A percentile compares a stretch with the other conserved stretches of the same genome.
Evolutionary conservation across 768 basidiomycete genomes (phyloP).

Genomic region (Leccinum boreale): DNA sequence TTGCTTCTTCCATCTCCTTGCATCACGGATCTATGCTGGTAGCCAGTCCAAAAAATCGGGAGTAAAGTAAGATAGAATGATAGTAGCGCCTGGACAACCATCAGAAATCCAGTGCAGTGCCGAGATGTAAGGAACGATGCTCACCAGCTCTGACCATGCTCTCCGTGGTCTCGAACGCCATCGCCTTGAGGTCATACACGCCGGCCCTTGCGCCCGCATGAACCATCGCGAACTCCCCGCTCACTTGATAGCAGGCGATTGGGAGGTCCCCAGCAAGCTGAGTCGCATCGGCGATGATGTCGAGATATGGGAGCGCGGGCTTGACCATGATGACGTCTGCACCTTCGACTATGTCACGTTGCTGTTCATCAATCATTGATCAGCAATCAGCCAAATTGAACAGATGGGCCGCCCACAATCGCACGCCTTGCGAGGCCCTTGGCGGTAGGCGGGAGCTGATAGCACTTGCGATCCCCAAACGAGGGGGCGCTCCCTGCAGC

Average conservation of each 20-base stretch:
- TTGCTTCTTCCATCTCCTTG: background rate
- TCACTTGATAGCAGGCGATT: slow-evolving; percentile 96
- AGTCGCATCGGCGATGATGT: slow-evolving; percentile 88
- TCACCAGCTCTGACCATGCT: slow-evolving; percentile 89
- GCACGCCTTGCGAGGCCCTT: slow-evolving; percentile 91
- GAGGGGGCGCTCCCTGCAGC: slow-evolving; percentile 96
- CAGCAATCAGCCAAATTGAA: background rate
- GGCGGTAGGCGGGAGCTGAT: slow-evolving; percentile 88
- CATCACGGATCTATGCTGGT: slow-evolving; percentile 25
- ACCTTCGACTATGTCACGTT: slow-evolving; percentile 85
- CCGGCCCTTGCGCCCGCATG: slow-evolving; percentile 91
- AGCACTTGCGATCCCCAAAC: slow-evolving; percentile 96
- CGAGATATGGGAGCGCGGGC: slow-evolving; percentile 92
- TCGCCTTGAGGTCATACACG: slow-evolving; percentile 85
- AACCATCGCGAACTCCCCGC: slow-evolving; percentile 97
- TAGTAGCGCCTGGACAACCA: slow-evolving; percentile 68
- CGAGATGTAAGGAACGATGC: slow-evolving; percentile 20
- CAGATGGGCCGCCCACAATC: slow-evolving; percentile 61
- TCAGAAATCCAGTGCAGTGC: slow-evolving; percentile 3
- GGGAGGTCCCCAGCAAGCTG: slow-evolving; percentile 82
- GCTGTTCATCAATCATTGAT: slow-evolving; percentile 40
- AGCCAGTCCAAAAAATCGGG: slow-evolving; percentile 94
- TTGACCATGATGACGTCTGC: slow-evolving; percentile 99
- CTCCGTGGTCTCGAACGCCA: slow-evolving; percentile 94
- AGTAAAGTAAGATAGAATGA: slow-evolving; percentile 94